A percentile compares a stretch with the other conserved stretches of the same genome.
phyloP scores from a whole-genome alignment of 2,329 filamentous ascomycete species.

The Pyrenochaeta sp. region DNA sequence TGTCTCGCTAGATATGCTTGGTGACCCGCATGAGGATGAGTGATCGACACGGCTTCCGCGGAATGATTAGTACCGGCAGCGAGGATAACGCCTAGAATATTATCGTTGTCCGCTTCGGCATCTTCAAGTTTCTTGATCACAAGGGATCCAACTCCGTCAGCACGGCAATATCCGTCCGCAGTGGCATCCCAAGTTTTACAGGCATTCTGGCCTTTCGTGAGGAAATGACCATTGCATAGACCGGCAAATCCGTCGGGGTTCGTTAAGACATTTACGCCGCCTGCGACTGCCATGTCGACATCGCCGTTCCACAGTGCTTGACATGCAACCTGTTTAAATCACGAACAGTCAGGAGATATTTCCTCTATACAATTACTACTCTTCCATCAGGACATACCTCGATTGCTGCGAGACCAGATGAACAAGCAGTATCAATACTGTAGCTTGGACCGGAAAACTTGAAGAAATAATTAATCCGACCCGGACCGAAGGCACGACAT shows the following conservation, averaged over 20 bases:
- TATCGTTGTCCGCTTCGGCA: constrained; percentile 42
- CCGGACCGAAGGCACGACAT: constrained; percentile 61
- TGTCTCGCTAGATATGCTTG: constrained; percentile 27
- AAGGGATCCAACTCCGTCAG: constrained; percentile 39
- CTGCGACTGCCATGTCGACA: constrained; percentile 34
- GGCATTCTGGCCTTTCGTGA: constrained; percentile 29
- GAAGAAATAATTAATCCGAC: constrained; percentile 56
- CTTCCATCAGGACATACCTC: constrained; percentile 7
- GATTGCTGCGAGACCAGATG: constrained; percentile 44
- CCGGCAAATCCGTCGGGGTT: constrained; percentile 43
- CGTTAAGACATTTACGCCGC: constrained; percentile 36
- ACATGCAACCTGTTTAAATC: constrained; percentile 25
- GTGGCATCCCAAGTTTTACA: constrained; percentile 45
- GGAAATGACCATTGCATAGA: constrained; percentile 32
- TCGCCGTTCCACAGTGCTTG: constrained; percentile 42
- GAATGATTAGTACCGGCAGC: constrained; percentile 45
- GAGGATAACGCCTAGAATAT: constrained; percentile 42
- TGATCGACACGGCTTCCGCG: constrained; percentile 44
- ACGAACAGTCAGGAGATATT: background rate
- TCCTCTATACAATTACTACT: background rate
- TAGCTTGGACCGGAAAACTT: constrained; percentile 54
- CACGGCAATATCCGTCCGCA: constrained; percentile 45
- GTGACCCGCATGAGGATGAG: constrained; percentile 33
- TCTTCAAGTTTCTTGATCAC: constrained; percentile 48
- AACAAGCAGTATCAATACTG: constrained; percentile 50